Percentiles rank a stretch among this genome's conserved stretches.
Evolutionary conservation across 2,329 filamentous ascomycete genomes (phyloP).

Genomic region (Alternaria atra): DNA sequence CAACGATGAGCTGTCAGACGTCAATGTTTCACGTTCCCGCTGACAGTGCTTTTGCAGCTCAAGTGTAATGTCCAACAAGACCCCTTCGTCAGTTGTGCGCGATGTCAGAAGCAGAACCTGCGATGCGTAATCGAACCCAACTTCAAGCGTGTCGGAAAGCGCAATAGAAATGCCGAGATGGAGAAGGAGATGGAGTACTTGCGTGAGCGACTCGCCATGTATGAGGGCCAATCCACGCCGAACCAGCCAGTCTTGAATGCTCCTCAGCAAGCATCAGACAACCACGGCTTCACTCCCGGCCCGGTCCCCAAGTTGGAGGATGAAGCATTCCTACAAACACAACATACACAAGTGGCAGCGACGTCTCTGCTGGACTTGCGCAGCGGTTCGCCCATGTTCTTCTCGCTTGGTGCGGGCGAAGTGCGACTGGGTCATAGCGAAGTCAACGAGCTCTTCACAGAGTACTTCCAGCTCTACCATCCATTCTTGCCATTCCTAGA

Average conservation of each 20-base stretch:
- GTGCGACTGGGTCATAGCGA: slow-evolving; percentile 55
- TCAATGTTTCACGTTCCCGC: slow-evolving; percentile 11
- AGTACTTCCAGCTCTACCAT: slow-evolving; percentile 80
- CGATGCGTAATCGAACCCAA: slow-evolving; percentile 88
- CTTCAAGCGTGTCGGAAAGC: slow-evolving; percentile 85
- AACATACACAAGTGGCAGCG: slow-evolving; percentile 50
- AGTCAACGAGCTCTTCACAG: slow-evolving; percentile 69
- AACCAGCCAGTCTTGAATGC: slow-evolving; percentile 39
- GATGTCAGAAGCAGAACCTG: slow-evolving; percentile 81
- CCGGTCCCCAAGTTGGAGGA: slow-evolving; percentile 41
- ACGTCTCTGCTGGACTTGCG: slow-evolving; percentile 54
- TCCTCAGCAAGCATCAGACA: slow-evolving; percentile 34
- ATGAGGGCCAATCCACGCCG: slow-evolving; percentile 61
- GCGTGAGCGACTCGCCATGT: slow-evolving; percentile 66
- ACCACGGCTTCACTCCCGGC: slow-evolving; percentile 32
- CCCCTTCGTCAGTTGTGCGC: slow-evolving; percentile 78
- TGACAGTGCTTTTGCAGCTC: slow-evolving; percentile 61
- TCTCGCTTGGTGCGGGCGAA: slow-evolving; percentile 63
- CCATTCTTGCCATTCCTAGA: slow-evolving; percentile 80
- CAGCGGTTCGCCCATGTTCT: slow-evolving; percentile 64
- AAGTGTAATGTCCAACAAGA: slow-evolving; percentile 86
- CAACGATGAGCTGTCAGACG: neutral
- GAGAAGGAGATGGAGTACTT: slow-evolving; percentile 76
- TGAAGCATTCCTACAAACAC: slow-evolving; percentile 47
- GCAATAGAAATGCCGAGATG: slow-evolving; percentile 85